Percentiles rank a stretch among this genome's conserved stretches.
phyloP scores from a whole-genome alignment of 345 rosid genomes.

The Populus nigra region DNA sequence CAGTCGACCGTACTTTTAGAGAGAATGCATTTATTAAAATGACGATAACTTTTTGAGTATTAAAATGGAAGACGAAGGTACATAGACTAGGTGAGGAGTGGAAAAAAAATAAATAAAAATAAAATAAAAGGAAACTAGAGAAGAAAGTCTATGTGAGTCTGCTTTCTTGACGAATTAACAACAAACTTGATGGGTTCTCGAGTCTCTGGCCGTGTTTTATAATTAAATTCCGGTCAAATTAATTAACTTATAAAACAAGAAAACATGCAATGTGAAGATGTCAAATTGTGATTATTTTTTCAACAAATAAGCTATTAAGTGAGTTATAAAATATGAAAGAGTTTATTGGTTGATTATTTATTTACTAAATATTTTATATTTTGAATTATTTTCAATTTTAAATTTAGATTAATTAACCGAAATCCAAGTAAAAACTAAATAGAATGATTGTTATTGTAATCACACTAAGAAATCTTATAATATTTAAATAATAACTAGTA shows the following conservation, averaged over 20 bases:
- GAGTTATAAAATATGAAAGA: background rate
- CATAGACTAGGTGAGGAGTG: background rate
- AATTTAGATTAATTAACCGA: no score
- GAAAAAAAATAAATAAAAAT: no score
- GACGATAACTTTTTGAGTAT: background rate
- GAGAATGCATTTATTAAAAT: background rate
- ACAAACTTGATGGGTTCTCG: background rate
- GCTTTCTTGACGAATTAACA: background rate
- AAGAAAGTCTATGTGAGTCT: background rate
- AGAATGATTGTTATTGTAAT: no score
- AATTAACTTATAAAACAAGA: background rate
- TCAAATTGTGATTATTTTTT: background rate
- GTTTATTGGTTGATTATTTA: background rate
- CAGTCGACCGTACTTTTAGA: background rate
- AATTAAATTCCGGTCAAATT: background rate
- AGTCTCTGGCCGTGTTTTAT: background rate
- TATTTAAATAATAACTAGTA: no score
- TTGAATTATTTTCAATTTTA: no score
- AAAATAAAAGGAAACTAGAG: background rate
- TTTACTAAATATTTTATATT: no score
- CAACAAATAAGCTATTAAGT: background rate
- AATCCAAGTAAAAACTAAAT: background rate
- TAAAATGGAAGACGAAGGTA: background rate
- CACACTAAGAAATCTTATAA: no score
- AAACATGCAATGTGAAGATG: background rate